Evolutionary conservation across 169 alveolate species (phyloP).

Genomic region (Plasmodium relictum): DNA sequence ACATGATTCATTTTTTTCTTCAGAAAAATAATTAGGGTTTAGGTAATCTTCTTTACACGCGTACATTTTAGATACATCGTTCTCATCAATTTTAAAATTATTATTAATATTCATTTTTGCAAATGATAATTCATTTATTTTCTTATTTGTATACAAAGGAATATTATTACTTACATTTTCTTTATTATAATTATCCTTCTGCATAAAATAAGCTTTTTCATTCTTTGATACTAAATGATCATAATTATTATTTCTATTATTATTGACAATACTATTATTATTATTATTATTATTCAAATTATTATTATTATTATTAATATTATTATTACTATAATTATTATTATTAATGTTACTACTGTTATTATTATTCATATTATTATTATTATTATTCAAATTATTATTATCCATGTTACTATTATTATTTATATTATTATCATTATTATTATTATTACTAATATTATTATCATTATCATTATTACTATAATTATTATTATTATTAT

Average conservation of each 20-base stretch:
- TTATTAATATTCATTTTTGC: constrained; percentile 1
- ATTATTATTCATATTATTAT: not conserved
- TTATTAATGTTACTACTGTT: not conserved
- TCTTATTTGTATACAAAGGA: not conserved
- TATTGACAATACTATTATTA: not conserved
- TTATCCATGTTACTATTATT: not conserved
- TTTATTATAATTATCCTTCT: not conserved
- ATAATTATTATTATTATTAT: constrained; percentile 1
- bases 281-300: constrained; percentile 1
- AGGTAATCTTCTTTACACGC: no score
- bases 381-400: not conserved
- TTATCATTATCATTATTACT: constrained; percentile 2
- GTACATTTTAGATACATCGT: not conserved
- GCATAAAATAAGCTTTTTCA: not conserved
- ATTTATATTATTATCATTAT: not conserved
- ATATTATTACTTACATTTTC: not conserved
- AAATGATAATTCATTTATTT: not conserved
- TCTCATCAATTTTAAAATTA: constrained; percentile 22
- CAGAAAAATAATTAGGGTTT: not conserved
- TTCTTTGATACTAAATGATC: not conserved
- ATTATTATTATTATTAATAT: constrained; percentile 11
- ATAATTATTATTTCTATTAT: constrained; percentile 1
- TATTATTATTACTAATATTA: not conserved
- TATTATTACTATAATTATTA: constrained; percentile 1
- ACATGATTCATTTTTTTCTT: not conserved